Conservation (phyloP, 2,329 filamentous ascomycete species). For the Colletotrichum godetiae region DNA sequence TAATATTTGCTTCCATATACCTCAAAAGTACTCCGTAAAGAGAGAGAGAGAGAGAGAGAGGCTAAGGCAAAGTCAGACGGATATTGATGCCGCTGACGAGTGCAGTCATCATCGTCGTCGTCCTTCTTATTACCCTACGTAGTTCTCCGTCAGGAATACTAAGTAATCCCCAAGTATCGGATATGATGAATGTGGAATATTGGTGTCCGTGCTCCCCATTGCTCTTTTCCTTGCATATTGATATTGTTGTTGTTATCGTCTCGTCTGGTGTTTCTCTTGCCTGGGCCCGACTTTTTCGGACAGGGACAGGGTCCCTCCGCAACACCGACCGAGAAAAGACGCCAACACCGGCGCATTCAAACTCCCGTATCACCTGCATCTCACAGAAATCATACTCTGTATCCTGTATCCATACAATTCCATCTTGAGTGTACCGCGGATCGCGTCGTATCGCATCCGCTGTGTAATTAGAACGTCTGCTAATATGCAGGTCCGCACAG, state of each 20-base stretch:
- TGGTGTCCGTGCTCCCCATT: slow-evolving; percentile 13
- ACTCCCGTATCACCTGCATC: not conserved
- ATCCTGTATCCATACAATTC: not conserved
- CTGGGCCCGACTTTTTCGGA: not conserved
- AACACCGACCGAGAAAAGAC: not conserved
- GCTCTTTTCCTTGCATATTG: slow-evolving; percentile 6
- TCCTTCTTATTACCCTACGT: not conserved
- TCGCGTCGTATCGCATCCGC: not conserved
- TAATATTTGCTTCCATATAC: too few species aligned
- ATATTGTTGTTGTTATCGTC: slow-evolving; percentile 17
- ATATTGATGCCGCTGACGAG: not conserved
- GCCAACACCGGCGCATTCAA: too few species aligned
- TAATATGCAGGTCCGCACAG: not conserved
- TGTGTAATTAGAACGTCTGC: not conserved
- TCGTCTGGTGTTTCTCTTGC: slow-evolving; percentile 28
- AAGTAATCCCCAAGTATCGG: not conserved
- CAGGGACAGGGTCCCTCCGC: not conserved
- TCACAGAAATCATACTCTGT: not conserved
- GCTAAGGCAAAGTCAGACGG: too few species aligned
- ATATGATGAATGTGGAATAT: not conserved
- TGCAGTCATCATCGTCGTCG: not conserved
- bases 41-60: too few species aligned
- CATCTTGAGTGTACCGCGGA: not conserved
- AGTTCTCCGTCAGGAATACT: too few species aligned
- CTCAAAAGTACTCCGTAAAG: too few species aligned